Evolutionary conservation across 192 early-diverging fungal species (phyloP), one percentile per base, ranked within the genome.

Genomic region (Tieghemiomyces parasiticus): DNA sequence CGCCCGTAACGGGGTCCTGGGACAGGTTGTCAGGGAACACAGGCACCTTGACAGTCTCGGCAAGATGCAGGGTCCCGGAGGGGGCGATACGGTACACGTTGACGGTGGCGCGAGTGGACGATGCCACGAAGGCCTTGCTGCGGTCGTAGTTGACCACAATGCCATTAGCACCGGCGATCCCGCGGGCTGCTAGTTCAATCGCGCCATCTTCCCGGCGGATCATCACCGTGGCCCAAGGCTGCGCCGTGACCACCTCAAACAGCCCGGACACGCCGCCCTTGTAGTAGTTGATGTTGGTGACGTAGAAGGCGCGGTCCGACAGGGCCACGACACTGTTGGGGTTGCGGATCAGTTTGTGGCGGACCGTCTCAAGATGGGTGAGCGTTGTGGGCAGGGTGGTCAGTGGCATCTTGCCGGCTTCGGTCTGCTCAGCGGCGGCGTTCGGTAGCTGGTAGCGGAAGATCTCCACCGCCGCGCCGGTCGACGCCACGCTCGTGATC

Each of bases 321-420:
- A 74, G 46, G 4, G 81, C 77, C 6, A 75, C 59, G 45, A 83
- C 66, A 44, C 79, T 73, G 56, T 83, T 83, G 9, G 81, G 78
- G 30, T 74, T 74, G 13, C n/a, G 35, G 13, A 22, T 32, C 20
- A 83, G 75, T 14, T 81, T 60, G 0, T 67, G 67, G 20, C 76
- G 42, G 14, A 81, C 70, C 0, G 81, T 83, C 50, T 83, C 78
- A 2, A 68, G 53, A 52, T 81, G 69, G 25, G 67, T 52, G 47
- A 81, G 65, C 34, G 67, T 59, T n/a, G n/a, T n/a, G n/a, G n/a
- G n/a, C n/a, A n/a, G n/a, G 47, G 73, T 65, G 4, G 69, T 62
- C 22, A 52, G 30, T 14, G 26, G 24, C 26, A 14, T 14, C 12
- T 28, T 25, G 16, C 14, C 26, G 26, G 22, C 24, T 14, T 24